These are phyloP conservation scores for Sophora flavescens DNA, from an alignment of 306 rosid species.

Conservation along the genomic window DNA sequence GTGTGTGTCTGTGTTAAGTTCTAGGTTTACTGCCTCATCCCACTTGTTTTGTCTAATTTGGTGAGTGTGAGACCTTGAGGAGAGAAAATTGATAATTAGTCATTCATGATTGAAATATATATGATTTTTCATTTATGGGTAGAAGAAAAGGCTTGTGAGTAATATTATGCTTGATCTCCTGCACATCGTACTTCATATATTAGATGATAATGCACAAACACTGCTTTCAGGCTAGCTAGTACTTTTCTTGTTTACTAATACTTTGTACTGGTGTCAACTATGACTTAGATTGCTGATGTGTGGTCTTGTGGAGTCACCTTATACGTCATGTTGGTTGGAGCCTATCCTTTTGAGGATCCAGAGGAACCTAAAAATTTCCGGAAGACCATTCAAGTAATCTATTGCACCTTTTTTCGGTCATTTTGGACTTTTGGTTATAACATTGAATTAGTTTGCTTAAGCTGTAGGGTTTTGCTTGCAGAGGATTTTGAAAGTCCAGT, in stretches of 20 bases:
- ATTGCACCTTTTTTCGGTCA: conserved; percentile 20
- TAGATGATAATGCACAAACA: neutral
- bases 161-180: conserved; percentile 1
- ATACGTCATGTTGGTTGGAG: conserved; percentile 96
- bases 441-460: conserved; percentile 33
- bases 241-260: neutral
- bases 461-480: conserved; percentile 53
- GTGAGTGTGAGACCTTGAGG: neutral
- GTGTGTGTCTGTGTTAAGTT: neutral
- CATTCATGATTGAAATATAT: neutral
- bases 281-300: conserved; percentile 88
- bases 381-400: conserved; percentile 82
- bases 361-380: conserved; percentile 94
- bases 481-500: conserved; percentile 94
- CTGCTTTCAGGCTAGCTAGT: conserved; percentile 3
- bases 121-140: neutral
- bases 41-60: neutral
- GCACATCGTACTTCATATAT: neutral
- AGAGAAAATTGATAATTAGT: neutral
- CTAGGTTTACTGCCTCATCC: conserved; percentile 11
- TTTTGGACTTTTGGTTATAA: neutral
- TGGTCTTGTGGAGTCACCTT: conserved; percentile 99
- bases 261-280: conserved; percentile 10
- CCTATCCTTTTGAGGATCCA: conserved; percentile 97
- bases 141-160: neutral